Evolutionary conservation across 2,329 filamentous ascomycete genomes (phyloP).

Genomic region (Aspergillus niger): DNA sequence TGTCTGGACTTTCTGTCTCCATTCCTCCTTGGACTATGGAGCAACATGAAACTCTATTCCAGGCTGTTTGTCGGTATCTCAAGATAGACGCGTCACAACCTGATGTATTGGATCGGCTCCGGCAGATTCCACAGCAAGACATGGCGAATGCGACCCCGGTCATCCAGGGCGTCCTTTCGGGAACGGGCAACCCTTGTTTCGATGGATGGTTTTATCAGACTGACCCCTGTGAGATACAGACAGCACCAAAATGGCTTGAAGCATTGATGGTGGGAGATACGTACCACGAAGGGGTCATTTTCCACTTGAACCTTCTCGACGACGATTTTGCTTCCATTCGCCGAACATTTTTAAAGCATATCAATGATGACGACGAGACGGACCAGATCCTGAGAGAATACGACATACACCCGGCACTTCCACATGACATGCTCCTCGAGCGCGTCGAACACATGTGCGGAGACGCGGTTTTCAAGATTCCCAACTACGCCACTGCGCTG

Average conservation of each 20-base stretch:
- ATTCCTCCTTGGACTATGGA: conserved; percentile 28
- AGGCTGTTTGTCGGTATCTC: conserved; percentile 24
- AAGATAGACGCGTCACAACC: conserved; percentile 17
- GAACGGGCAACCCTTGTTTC: conserved; percentile 30
- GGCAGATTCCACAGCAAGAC: conserved; percentile 25
- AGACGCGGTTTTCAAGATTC: conserved; percentile 30
- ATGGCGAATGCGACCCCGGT: conserved; percentile 27
- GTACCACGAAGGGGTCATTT: conserved; percentile 32
- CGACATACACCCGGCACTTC: conserved; percentile 16
- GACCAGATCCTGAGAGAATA: conserved; percentile 25
- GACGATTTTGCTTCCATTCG: conserved; percentile 21
- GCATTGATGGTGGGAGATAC: conserved; percentile 29
- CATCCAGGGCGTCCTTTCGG: conserved; percentile 26
- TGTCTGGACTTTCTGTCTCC: conserved; percentile 26
- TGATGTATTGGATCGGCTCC: conserved; percentile 22
- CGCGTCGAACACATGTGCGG: conserved; percentile 30
- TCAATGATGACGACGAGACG: conserved; percentile 15
- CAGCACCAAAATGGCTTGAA: conserved; percentile 26
- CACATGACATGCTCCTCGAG: conserved; percentile 13
- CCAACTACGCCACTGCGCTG: conserved; percentile 22
- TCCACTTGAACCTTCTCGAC: conserved; percentile 27
- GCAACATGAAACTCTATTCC: conserved; percentile 26
- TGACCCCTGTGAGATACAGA: conserved; percentile 17
- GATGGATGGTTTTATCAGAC: conserved; percentile 29
- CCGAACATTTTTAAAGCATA: conserved; percentile 10